Conservation (phyloP, 345 rosid species). For the Eutrema japonicum region DNA sequence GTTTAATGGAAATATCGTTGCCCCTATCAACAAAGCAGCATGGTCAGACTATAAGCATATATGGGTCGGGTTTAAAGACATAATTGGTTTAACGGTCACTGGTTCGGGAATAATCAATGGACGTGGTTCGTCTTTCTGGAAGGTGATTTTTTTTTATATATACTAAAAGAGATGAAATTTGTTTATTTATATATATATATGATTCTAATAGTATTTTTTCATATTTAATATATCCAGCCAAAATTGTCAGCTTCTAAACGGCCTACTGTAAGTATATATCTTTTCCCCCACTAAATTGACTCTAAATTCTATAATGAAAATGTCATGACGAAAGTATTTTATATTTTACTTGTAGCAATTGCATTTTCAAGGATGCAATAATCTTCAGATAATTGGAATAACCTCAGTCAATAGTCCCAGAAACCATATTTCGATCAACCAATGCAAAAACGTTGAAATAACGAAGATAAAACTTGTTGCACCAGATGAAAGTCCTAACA, state of each 20-base stretch:
- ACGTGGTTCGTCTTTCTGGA: conserved; percentile 39
- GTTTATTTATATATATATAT: not conserved
- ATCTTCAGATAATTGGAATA: conserved; percentile 44
- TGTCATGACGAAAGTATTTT: not conserved
- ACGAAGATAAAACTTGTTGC: conserved; percentile 47
- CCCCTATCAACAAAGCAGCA: conserved; percentile 17
- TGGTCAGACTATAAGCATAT: not conserved
- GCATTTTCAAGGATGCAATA: conserved; percentile 33
- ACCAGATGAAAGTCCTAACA: conserved; percentile 59
- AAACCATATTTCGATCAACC: conserved; percentile 43
- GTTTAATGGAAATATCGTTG: conserved; percentile 29
- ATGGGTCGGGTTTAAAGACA: conserved; percentile 6
- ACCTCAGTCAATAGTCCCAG: conserved; percentile 45
- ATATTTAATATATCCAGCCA: conserved; percentile 9
- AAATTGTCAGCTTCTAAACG: not conserved
- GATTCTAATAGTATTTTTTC: not conserved
- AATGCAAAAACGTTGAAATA: conserved; percentile 38
- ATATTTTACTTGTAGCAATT: conserved; percentile 33
- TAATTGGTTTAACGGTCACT: conserved; percentile 5
- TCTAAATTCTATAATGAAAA: not conserved
- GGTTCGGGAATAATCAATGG: conserved; percentile 38
- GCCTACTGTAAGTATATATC: conserved; percentile 36
- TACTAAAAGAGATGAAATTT: not conserved
- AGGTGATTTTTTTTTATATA: conserved; percentile 12
- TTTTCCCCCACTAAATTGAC: not conserved